Conservation (phyloP, 2,329 filamentous ascomycete genomes). For the Phoma sp. region DNA sequence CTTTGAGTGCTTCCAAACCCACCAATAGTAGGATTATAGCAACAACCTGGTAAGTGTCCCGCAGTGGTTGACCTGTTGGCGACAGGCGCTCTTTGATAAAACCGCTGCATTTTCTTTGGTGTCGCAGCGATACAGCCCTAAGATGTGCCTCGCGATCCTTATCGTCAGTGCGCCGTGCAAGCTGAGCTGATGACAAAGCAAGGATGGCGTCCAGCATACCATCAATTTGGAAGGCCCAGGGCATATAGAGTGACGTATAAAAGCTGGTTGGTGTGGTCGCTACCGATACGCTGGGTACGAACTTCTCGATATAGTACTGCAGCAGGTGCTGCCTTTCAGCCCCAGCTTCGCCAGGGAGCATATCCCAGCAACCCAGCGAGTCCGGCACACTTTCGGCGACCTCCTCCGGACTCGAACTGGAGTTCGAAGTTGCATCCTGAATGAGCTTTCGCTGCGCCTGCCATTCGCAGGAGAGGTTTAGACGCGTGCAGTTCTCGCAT, state of each 20-base stretch:
- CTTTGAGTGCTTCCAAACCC: slow-evolving; percentile 46
- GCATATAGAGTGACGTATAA: slow-evolving; percentile 47
- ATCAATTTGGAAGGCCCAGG: slow-evolving; percentile 46
- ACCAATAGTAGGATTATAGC: slow-evolving; percentile 45
- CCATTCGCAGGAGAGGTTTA: slow-evolving; percentile 48
- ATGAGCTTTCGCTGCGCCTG: slow-evolving; percentile 40
- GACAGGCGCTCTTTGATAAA: slow-evolving; percentile 43
- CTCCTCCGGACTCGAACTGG: slow-evolving; percentile 25
- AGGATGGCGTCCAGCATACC: slow-evolving; percentile 47
- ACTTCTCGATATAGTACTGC: slow-evolving; percentile 46
- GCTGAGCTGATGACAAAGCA: slow-evolving; percentile 45
- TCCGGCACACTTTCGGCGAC: slow-evolving; percentile 24
- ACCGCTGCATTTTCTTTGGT: slow-evolving; percentile 43
- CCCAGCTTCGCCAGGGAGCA: slow-evolving; percentile 32
- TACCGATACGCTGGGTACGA: slow-evolving; percentile 47
- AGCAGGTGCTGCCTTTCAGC: slow-evolving; percentile 41
- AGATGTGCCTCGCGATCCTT: slow-evolving; percentile 40
- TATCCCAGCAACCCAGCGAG: slow-evolving; percentile 43
- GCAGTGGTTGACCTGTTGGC: slow-evolving; percentile 31
- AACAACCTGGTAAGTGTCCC: slow-evolving; percentile 44
- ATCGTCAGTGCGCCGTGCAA: slow-evolving; percentile 39
- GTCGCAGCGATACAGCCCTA: slow-evolving; percentile 37
- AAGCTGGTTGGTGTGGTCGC: slow-evolving; percentile 46
- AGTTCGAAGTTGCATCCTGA: slow-evolving; percentile 7
- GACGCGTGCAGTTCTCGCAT: slow-evolving; percentile 45